These are phyloP conservation scores for Metschnikowia santaceciliae DNA, from an alignment of 805 yeast genomes.

Conservation along the genomic window DNA sequence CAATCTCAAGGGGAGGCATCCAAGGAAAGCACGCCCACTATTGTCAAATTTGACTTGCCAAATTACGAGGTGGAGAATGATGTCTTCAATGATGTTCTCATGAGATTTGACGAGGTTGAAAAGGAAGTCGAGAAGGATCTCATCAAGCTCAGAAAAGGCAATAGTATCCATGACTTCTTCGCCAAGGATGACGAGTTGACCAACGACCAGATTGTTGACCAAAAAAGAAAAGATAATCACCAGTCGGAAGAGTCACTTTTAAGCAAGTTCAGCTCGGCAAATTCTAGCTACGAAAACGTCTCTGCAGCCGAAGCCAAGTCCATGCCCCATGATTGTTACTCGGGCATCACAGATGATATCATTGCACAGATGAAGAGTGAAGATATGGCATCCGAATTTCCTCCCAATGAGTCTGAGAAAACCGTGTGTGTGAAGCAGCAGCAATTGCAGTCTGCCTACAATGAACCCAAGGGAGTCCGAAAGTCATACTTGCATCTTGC, in stretches of 20 bases:
- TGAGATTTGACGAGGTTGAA: conserved; percentile 17
- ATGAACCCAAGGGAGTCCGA: conserved; percentile 3
- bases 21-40: background rate
- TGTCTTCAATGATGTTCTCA: conserved; percentile 15
- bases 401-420: background rate
- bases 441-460: conserved; percentile 6
- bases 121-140: conserved; percentile 16
- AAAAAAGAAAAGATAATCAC: conserved; percentile 28
- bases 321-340: background rate
- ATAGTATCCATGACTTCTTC: conserved; percentile 22
- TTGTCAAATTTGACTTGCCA: conserved; percentile 12
- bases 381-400: conserved; percentile 2
- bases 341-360: conserved; percentile 1
- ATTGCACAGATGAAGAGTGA: background rate
- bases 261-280: conserved; percentile 1
- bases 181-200: conserved; percentile 42
- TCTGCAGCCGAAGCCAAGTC: background rate
- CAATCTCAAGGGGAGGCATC: background rate
- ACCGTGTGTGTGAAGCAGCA: conserved; percentile 1
- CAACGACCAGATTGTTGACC: conserved; percentile 38
- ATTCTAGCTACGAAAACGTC: conserved; percentile 3
- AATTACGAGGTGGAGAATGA: conserved; percentile 14
- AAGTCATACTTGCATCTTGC: conserved; percentile 27
- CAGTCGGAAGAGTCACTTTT: conserved; percentile 17
- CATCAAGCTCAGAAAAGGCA: conserved; percentile 5